A percentile compares a stretch with the other conserved stretches of the same genome.
These are phyloP conservation scores for Colletotrichum sublineola DNA, from an alignment of 2,329 filamentous ascomycete genomes.

Conservation along the genomic window DNA sequence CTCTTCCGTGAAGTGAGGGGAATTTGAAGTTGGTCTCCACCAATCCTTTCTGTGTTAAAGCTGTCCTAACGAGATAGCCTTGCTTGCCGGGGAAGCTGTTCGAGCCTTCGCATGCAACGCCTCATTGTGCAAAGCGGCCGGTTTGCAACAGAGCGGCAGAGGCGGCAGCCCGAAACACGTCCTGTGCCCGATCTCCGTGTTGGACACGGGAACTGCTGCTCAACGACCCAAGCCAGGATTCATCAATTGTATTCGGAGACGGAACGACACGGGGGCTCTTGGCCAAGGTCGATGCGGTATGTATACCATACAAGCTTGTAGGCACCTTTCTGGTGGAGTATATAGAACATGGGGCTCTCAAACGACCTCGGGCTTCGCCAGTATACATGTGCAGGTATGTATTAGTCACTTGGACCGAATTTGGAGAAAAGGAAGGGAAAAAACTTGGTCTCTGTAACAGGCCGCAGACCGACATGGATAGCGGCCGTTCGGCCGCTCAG, in stretches of 20 bases:
- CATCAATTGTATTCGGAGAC: not conserved
- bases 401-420: not conserved
- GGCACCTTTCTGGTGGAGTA: constrained; percentile 10
- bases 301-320: not conserved
- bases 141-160: not conserved
- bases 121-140: not conserved
- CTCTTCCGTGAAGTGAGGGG: not conserved
- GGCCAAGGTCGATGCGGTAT: not conserved
- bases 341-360: not conserved
- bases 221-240: not conserved
- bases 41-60: not conserved
- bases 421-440: constrained; percentile 26
- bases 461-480: not conserved
- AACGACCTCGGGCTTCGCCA: constrained; percentile 16
- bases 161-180: constrained; percentile 7
- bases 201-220: not conserved
- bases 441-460: not conserved
- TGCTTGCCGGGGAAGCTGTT: not conserved
- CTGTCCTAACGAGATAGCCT: not conserved
- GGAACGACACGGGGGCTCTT: not conserved
- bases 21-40: not conserved
- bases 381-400: constrained; percentile 9
- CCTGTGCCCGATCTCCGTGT: not conserved
- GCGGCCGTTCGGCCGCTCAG: not conserved
- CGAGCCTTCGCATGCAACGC: too few relatives aligned